Evolutionary conservation across 176 grass and related monocot species (phyloP).

Genomic region (Ampelocalamus luodianensis): DNA sequence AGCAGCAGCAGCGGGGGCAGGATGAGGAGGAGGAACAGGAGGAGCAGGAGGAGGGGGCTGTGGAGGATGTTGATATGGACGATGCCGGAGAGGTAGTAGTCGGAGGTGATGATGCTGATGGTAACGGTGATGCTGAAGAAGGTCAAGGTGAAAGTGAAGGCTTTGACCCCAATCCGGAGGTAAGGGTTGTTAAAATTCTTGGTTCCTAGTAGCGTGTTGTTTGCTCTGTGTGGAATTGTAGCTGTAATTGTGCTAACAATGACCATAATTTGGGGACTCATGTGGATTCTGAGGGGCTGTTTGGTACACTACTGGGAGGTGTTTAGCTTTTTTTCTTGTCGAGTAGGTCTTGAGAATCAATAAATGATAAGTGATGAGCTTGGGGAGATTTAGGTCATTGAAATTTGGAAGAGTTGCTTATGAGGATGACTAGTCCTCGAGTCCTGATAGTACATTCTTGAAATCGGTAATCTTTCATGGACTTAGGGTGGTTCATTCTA

Average conservation of each 20-base stretch:
- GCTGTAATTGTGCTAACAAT: neutral
- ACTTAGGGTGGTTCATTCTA: neutral
- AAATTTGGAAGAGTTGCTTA: neutral
- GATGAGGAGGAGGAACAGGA: neutral
- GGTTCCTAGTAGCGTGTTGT: neutral
- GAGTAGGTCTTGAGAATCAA: neutral
- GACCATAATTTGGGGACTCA: neutral
- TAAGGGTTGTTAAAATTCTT: conserved; percentile 1
- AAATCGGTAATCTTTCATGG: neutral
- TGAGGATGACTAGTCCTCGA: neutral
- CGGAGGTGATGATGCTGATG: conserved; percentile 7
- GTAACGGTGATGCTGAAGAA: conserved; percentile 49
- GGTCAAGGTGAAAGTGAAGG: conserved; percentile 59
- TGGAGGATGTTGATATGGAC: conserved; percentile 52
- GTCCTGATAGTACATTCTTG: neutral
- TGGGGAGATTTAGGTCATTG: neutral
- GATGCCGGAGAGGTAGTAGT: conserved; percentile 47
- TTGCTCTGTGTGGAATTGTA: neutral
- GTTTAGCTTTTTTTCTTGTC: neutral
- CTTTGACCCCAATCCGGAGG: conserved; percentile 52
- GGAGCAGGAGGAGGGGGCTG: conserved; percentile 46
- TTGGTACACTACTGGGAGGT: neutral
- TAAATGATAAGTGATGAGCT: neutral
- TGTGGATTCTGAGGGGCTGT: neutral
- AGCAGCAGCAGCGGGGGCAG: neutral